These are phyloP conservation scores for Arthrinium puccinioides DNA, from an alignment of 2,329 filamentous ascomycete species.

Conservation along the genomic window DNA sequence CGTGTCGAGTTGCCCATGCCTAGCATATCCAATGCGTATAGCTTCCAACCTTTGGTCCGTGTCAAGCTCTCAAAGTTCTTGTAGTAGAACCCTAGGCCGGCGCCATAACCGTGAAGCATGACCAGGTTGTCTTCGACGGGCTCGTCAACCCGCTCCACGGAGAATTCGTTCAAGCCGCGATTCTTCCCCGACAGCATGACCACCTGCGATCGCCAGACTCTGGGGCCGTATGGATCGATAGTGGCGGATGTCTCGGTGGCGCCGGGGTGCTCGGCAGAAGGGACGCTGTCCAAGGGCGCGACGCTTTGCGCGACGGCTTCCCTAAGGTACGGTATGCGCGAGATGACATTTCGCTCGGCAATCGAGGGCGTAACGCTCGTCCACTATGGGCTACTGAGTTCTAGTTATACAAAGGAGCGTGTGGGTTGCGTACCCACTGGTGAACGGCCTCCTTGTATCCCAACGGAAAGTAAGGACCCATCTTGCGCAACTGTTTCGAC, in stretches of 20 bases:
- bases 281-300: conserved; percentile 17
- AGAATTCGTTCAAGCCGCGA: conserved; percentile 86
- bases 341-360: conserved; percentile 84
- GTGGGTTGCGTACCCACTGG: conserved; percentile 66
- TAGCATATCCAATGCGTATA: conserved; percentile 91
- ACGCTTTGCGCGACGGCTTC: conserved; percentile 55
- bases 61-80: conserved; percentile 91
- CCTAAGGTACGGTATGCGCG: conserved; percentile 75
- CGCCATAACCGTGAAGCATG: conserved; percentile 94
- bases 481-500: conserved; percentile 20
- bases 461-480: conserved; percentile 64
- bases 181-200: conserved; percentile 80
- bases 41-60: conserved; percentile 70
- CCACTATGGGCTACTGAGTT: conserved; percentile 53
- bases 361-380: conserved; percentile 70
- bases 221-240: conserved; percentile 74
- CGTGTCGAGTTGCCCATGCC: conserved; percentile 88
- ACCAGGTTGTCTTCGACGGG: conserved; percentile 78
- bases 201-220: conserved; percentile 80
- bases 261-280: conserved; percentile 31
- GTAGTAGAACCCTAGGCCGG: conserved; percentile 95
- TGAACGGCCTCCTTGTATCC: conserved; percentile 86
- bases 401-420: neutral
- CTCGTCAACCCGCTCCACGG: conserved; percentile 76
- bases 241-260: conserved; percentile 35